These are phyloP conservation scores for Fremontodendron californicum DNA, from an alignment of 345 rosid genomes.

Conservation along the genomic window DNA sequence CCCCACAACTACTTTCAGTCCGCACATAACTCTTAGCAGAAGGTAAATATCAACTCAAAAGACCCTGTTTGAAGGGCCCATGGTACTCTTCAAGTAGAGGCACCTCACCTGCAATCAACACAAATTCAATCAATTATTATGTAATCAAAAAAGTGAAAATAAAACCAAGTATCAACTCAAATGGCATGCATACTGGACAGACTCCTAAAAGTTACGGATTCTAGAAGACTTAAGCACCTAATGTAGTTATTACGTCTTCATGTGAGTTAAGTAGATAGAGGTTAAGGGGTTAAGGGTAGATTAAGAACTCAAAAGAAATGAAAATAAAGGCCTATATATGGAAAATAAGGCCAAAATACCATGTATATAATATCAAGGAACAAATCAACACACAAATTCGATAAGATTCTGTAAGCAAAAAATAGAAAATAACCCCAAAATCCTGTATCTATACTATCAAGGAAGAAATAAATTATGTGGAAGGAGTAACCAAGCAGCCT, in stretches of 20 bases:
- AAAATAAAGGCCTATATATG: not conserved
- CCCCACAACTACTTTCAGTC: not conserved
- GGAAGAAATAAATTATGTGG: not conserved
- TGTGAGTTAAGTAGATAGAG: not conserved
- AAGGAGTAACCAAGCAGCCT: not conserved
- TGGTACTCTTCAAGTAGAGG: slow-evolving; percentile 65
- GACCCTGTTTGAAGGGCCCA: slow-evolving; percentile 54
- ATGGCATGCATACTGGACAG: not conserved
- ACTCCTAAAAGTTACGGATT: not conserved
- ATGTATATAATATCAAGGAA: no score
- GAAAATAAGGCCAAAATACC: no score
- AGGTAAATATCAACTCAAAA: slow-evolving; percentile 29
- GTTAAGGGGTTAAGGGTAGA: not conserved
- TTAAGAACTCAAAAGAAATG: not conserved
- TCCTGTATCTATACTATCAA: not conserved
- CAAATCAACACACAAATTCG: no score
- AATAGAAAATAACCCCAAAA: not conserved
- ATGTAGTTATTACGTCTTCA: not conserved
- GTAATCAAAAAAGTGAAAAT: no score
- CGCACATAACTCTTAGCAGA: not conserved
- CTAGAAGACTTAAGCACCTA: not conserved
- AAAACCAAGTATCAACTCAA: not conserved
- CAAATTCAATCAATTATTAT: not conserved
- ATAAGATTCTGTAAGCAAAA: not conserved
- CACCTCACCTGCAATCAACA: slow-evolving; percentile 54